Evolutionary conservation across 2,329 filamentous ascomycete species (phyloP), one percentile per base, ranked within the genome.

Genomic region (Diaporthe vaccinii): DNA sequence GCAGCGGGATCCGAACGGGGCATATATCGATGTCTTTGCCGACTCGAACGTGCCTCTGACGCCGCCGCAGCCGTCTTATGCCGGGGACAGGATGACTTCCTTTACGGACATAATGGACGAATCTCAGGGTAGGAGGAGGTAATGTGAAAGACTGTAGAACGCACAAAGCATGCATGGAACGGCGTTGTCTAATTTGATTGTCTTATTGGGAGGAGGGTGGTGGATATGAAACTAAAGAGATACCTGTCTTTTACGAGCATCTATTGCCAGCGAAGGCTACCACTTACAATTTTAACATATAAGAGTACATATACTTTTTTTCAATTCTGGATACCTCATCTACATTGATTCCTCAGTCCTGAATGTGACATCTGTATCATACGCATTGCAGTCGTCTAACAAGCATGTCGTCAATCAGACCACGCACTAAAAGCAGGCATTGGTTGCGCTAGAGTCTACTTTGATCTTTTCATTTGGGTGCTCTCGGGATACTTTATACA

Each of bases 81-180:
- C 55, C 10, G 75, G 59, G 17, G 67, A 73, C 79, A 82, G 84
- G 49, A 79, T 82, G 77, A 89, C 89, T 0, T 89, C 87, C 0
- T 89, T 91, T 77, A 86, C 87, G n/a, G 86, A 87, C 77, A 84
- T 91, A 80, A 87, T 91, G 86, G 84, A 88, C 73, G 82, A 85
- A 76, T 87, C 86, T 2, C 84, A 85, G 53, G 31, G 41, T 28
- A 55, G 57, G 58, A 62, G 25, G 46, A 41, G 74, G 49, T 75
- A 62, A 62, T 72, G 2, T 65, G 25, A 44, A 58, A 46, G 49
- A 73, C 61, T 55, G 59, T 12, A 41, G 44, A 55, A 7, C 65
- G 36, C 59, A 57, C 28, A 34, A 57, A 57, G 58, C 58, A 65
- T 73, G 46, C 59, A 53, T 55, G 71, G 71, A 39, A 15, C 25